phyloP scores from a whole-genome alignment of 2,329 filamentous ascomycete species.

The Cladobotryum protrusum region DNA sequence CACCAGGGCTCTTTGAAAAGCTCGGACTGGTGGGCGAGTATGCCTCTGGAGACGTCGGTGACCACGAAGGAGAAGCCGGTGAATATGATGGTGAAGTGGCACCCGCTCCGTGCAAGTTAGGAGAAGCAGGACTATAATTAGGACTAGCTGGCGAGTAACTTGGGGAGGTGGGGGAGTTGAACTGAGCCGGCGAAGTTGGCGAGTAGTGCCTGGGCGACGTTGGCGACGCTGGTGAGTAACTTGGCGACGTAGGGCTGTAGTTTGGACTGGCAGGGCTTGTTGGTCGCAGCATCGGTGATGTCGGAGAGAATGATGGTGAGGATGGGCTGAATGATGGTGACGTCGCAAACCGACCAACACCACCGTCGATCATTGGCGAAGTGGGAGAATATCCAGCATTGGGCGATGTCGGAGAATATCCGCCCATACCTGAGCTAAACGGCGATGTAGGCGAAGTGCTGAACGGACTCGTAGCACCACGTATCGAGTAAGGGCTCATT shows the following conservation, averaged over 20 bases:
- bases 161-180: slow-evolving; percentile 70
- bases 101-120: slow-evolving; percentile 39
- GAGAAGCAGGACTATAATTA: slow-evolving; percentile 65
- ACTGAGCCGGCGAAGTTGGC: slow-evolving; percentile 65
- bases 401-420: slow-evolving; percentile 73
- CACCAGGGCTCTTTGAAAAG: slow-evolving; percentile 49
- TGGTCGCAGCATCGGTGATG: slow-evolving; percentile 52
- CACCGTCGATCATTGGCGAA: slow-evolving; percentile 56
- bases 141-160: slow-evolving; percentile 66
- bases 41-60: slow-evolving; percentile 62
- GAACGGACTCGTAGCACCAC: slow-evolving; percentile 67
- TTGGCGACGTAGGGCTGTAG: slow-evolving; percentile 61
- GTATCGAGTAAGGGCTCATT: slow-evolving; percentile 59
- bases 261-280: slow-evolving; percentile 51
- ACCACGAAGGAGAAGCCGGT: slow-evolving; percentile 70
- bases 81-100: slow-evolving; percentile 56
- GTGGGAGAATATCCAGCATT: slow-evolving; percentile 69
- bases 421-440: slow-evolving; percentile 48
- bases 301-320: slow-evolving; percentile 58
- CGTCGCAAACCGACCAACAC: slow-evolving; percentile 47
- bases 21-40: slow-evolving; percentile 60
- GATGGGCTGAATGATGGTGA: slow-evolving; percentile 59
- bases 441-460: slow-evolving; percentile 62
- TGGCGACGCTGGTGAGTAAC: slow-evolving; percentile 58
- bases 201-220: slow-evolving; percentile 53